Evolutionary conservation across 495 filamentous ascomycete genomes (phyloP), one percentile per base, ranked within the genome.

Genomic region (Xylaria palmicola): DNA sequence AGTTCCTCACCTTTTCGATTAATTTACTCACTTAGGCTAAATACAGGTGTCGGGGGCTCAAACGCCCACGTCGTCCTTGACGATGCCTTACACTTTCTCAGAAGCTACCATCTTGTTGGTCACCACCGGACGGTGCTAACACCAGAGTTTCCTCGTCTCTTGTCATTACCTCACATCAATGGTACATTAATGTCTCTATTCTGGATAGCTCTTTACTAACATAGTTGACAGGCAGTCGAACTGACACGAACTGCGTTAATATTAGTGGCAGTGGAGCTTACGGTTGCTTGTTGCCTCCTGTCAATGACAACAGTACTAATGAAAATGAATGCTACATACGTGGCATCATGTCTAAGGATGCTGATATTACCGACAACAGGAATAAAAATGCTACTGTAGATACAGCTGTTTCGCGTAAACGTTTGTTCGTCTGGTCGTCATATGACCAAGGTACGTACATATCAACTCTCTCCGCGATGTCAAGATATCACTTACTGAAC

Each of bases 51-150:
- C 57, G 84, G 83, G 3, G 85, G 86, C 3, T 75, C 81, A 6
- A 87, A 88, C 62, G 78, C 79, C 2, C 84, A 88, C 53, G 75
- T 73, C 4, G 77, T 88, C 30, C 48, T 88, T 1, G 83, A 87
- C 29, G 69, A 65, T 37, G 62, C 39, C 37, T 44, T 59, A 3
- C 63, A 66, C 49, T 54, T 57, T 34, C 22, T 61, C 20, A 34
- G 51, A 12, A 45, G 20, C 4, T 57, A 45, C 17, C n/a, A 32
- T 47, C 55, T 57, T 15, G 29, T 34, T 34, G 55, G 40, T n/a
- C 26, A n/a, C 17, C 55, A 57, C 30, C n/a, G 27, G 19, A 47
- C 55, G 4, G 10, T 47, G n/a, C 55, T 22, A 3, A 24, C n/a
- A 3, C 55, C 55, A 0, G 10, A 57, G 9, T 0, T 34, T 19